Percentiles rank a stretch among this genome's conserved stretches.
These are phyloP conservation scores for Artemisia annua DNA, from an alignment of 129 eudicot genomes.

Conservation along the genomic window DNA sequence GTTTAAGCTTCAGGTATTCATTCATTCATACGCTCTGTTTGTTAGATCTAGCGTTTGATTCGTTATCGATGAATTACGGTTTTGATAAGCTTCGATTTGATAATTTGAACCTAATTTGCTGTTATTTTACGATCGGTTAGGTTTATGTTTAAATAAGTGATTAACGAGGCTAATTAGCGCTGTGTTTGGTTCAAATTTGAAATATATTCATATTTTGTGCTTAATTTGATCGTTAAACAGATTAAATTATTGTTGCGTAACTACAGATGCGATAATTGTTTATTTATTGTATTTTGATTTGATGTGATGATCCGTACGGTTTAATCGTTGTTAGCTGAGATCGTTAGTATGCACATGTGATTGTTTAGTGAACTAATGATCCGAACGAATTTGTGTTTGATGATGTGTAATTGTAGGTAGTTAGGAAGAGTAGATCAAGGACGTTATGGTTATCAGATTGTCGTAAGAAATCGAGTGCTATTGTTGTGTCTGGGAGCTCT, in stretches of 20 bases:
- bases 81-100: neutral
- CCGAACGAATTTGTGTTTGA: constrained; percentile 3
- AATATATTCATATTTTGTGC: no score
- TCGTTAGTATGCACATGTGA: neutral
- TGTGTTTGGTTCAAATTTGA: no score
- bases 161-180: neutral
- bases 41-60: no score
- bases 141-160: neutral
- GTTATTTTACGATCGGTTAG: neutral
- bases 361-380: no score
- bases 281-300: neutral
- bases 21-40: constrained; percentile 6
- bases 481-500: constrained; percentile 12
- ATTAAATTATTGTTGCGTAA: neutral
- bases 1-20: constrained; percentile 41
- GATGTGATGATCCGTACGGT: neutral
- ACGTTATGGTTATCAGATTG: constrained; percentile 42
- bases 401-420: constrained; percentile 40
- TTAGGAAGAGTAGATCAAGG: constrained; percentile 58
- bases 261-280: neutral
- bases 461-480: constrained; percentile 22
- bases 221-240: neutral
- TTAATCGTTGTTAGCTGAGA: neutral
- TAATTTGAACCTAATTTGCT: no score
- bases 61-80: neutral